phyloP scores from a whole-genome alignment of 2,329 filamentous ascomycete genomes.

The Aspergillus sp. region DNA sequence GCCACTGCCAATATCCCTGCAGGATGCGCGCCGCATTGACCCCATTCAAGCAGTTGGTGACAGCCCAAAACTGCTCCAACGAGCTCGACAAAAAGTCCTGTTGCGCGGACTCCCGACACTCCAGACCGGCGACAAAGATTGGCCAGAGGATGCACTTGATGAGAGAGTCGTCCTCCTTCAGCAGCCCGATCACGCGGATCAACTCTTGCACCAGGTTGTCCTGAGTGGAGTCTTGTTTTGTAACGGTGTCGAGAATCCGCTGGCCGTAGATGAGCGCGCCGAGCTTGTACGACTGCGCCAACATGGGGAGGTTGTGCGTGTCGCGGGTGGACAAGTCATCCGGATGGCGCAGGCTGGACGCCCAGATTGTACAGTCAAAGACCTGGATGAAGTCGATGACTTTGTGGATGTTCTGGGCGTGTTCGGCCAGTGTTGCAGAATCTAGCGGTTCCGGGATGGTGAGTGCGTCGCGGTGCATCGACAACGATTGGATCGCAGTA shows the following conservation, averaged over 20 bases:
- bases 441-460: conserved; percentile 7
- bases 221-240: conserved; percentile 9
- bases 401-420: conserved; percentile 10
- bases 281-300: conserved; percentile 29
- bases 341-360: conserved; percentile 15
- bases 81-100: conserved; percentile 20
- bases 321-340: conserved; percentile 13
- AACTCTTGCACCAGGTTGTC: conserved; percentile 23
- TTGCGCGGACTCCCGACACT: conserved; percentile 23
- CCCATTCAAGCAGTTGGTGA: conserved; percentile 31
- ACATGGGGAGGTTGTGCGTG: conserved; percentile 19
- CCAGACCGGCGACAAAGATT: conserved; percentile 32
- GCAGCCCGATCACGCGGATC: conserved; percentile 19
- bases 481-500: conserved; percentile 26
- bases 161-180: conserved; percentile 22
- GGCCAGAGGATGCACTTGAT: conserved; percentile 37
- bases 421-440: neutral
- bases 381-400: conserved; percentile 19
- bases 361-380: conserved; percentile 29
- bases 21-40: conserved; percentile 30
- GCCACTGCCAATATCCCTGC: conserved; percentile 23
- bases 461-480: conserved; percentile 24
- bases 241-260: conserved; percentile 28
- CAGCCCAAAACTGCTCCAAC: conserved; percentile 28
- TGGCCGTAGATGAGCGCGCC: conserved; percentile 30